Evolutionary conservation across 208 protist genomes (phyloP).

Genomic region (Acanthamoeba sp.): DNA sequence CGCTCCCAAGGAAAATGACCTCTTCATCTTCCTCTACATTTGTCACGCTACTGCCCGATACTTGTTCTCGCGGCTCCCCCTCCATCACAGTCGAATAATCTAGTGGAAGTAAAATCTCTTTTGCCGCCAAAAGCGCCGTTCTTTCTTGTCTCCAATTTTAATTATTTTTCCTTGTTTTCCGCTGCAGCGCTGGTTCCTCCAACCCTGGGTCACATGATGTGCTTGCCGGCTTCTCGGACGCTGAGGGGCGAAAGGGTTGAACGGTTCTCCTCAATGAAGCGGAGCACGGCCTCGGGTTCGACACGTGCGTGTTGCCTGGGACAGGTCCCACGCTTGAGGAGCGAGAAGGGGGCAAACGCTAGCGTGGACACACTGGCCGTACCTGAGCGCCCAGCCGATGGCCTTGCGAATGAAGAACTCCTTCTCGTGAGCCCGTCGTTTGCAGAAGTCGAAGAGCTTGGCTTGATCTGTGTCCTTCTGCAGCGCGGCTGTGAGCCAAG

Average conservation of each 20-base stretch:
- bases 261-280: constrained; percentile 15
- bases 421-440: constrained; percentile 15
- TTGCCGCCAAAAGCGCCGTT: too few relatives aligned
- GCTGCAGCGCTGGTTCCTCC: background rate
- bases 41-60: too few relatives aligned
- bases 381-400: constrained; percentile 67
- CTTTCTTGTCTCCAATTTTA: too few relatives aligned
- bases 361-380: background rate
- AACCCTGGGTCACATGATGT: background rate
- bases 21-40: background rate
- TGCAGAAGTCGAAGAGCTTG: constrained; percentile 44
- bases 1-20: background rate
- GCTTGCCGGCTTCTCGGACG: constrained; percentile 5
- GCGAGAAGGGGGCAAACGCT: too few relatives aligned
- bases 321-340: background rate
- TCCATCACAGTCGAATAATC: too few relatives aligned
- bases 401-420: constrained; percentile 75
- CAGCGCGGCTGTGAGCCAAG: background rate
- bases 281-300: constrained; percentile 13
- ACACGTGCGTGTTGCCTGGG: background rate
- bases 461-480: background rate
- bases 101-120: too few relatives aligned
- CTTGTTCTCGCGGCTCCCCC: too few relatives aligned
- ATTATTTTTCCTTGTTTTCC: too few relatives aligned
- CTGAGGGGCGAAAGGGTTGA: background rate